Percentiles rank a stretch among this genome's conserved stretches.
Evolutionary conservation across 176 grass and related monocot genomes (phyloP).

Genomic region (Lolium perenne): DNA sequence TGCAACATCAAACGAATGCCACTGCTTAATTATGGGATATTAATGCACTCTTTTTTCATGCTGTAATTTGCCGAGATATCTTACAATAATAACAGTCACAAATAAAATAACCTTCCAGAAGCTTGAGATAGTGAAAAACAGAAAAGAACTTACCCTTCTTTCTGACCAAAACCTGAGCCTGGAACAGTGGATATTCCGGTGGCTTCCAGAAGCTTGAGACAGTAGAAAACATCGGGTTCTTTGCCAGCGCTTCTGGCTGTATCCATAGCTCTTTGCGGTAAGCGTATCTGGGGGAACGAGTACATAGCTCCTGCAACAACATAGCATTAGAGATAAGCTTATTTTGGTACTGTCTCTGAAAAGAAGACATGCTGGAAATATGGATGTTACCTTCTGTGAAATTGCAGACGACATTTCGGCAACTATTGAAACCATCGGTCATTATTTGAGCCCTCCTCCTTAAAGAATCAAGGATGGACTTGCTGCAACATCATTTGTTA

Average conservation of each 20-base stretch:
- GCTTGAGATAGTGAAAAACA: background rate
- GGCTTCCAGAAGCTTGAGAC: conserved; percentile 92
- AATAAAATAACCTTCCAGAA: background rate
- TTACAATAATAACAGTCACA: background rate
- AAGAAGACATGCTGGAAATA: background rate
- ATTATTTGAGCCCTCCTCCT: conserved; percentile 92
- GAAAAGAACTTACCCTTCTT: conserved; percentile 77
- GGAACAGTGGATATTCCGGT: conserved; percentile 99
- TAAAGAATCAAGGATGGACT: conserved; percentile 77
- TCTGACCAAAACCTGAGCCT: conserved; percentile 97
- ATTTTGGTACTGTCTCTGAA: background rate
- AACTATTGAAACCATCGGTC: conserved; percentile 99
- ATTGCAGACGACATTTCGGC: conserved; percentile 96
- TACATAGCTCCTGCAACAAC: conserved; percentile 93
- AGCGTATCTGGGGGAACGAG: conserved; percentile 93
- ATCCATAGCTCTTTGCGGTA: conserved; percentile 86
- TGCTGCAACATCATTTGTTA: conserved; percentile 60
- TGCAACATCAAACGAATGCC: background rate
- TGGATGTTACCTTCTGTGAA: conserved; percentile 84
- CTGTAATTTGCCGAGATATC: background rate
- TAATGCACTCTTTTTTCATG: background rate
- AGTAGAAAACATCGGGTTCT: conserved; percentile 91
- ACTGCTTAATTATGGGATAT: background rate
- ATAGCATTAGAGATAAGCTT: conserved; percentile 3
- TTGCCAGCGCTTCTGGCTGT: conserved; percentile 83